Base-by-base conservation (phyloP, 495 filamentous ascomycete species). In the Pseudevernia furfuracea region DNA sequence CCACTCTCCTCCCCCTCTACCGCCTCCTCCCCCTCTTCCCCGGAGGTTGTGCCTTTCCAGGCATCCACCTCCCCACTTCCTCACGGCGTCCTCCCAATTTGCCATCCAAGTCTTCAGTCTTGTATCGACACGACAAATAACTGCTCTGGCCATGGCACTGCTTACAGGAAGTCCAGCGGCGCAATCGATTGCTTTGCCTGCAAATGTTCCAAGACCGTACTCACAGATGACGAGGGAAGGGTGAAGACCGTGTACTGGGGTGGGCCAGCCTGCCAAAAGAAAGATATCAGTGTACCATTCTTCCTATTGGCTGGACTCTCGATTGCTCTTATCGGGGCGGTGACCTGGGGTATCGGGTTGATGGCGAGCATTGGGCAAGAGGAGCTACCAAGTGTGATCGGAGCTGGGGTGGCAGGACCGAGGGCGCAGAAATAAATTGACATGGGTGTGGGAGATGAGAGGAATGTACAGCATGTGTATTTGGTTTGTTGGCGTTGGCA, bases 181-280 rank as follows among this genome's bases (percentile, higher is more conserved):
- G 52, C 8, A 34, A 59, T 62, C 14, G 75, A 79, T 49, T 96
- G 94, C 81, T 97, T 87, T 73, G 77, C 79, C 39, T 98, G 94
- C 78, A 73, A 71, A 60, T 98, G 94, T 79, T 74, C 74, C 38
- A 70, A 80, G 21, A 81, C 80, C 2, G 71, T 80, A 10, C 64
- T 77, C 12, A 71, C 72, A 15, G 79, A 77, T 34, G 75, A 75
- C 28, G 79, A 82, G 49, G 80, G 77, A 19, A 73, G 74, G 23
- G 73, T 68, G 17, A 81, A 81, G 68, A 85, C 79, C 52, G 74
- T 77, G 28, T 75, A 82, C 64, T 98, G 90, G 89, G 93, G 86
- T 58, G 94, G 94, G 17, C 76, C 84, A 39, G 87, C 87, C 65
- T 98, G 94, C 76, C 87, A 96, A 75, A 98, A 97, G 82, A 86